Conservation (phyloP, 768 basidiomycete genomes). For the Vishniacozyma victoriae region DNA sequence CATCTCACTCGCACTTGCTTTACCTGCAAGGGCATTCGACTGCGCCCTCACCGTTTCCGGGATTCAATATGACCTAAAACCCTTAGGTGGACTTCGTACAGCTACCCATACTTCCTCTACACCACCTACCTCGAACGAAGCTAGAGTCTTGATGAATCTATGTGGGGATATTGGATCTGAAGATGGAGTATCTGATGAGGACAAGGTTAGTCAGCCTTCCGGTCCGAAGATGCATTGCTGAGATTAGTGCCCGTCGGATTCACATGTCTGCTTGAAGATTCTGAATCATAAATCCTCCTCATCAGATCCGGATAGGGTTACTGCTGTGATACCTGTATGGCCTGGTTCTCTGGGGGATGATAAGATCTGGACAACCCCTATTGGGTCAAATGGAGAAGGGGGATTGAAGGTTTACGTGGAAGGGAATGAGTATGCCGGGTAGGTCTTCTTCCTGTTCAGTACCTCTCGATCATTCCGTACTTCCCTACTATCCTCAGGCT, state of each 20-base stretch:
- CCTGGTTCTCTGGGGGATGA: slow-evolving; percentile 20
- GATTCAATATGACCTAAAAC: slow-evolving; percentile 34
- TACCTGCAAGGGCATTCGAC: slow-evolving; percentile 1
- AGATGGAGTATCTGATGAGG: slow-evolving; percentile 38
- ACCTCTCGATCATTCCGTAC: not conserved
- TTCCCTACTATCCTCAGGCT: not conserved
- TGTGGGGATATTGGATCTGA: slow-evolving; percentile 37
- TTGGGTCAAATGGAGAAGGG: slow-evolving; percentile 28
- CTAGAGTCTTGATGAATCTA: slow-evolving; percentile 34
- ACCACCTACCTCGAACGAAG: slow-evolving; percentile 42
- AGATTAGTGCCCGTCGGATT: slow-evolving; percentile 39
- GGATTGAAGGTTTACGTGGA: slow-evolving; percentile 36
- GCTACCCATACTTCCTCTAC: slow-evolving; percentile 29
- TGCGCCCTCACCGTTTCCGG: slow-evolving; percentile 22
- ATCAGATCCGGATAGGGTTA: slow-evolving; percentile 33
- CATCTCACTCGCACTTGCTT: not conserved
- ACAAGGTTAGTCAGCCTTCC: slow-evolving; percentile 36
- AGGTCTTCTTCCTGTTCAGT: no score
- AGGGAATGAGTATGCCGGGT: slow-evolving; percentile 46
- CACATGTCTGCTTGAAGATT: slow-evolving; percentile 39
- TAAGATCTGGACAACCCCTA: slow-evolving; percentile 19
- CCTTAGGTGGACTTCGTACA: slow-evolving; percentile 22
- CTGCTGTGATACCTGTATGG: slow-evolving; percentile 46
- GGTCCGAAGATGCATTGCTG: not conserved
- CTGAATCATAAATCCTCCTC: slow-evolving; percentile 40